Percentiles rank a stretch among this genome's conserved stretches.
Conservation (phyloP, 2,329 filamentous ascomycete genomes). For the Fusarium ambrosium region DNA sequence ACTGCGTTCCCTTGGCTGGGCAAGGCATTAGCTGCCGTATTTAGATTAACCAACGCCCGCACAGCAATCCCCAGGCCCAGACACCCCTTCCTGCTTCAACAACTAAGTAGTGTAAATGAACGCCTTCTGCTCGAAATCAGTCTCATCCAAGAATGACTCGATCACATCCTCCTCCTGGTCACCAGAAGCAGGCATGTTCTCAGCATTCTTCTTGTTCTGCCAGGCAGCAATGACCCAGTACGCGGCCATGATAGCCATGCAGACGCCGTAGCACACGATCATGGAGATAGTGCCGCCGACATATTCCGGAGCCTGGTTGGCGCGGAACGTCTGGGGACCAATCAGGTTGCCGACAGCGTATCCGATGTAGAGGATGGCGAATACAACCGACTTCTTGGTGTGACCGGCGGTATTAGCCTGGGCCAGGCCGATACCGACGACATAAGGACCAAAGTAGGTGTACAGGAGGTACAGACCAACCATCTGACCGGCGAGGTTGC, state of each 20-base stretch:
- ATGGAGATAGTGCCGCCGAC: conserved; percentile 26
- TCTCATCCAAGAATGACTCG: conserved; percentile 17
- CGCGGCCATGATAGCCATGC: conserved; percentile 10
- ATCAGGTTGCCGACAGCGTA: conserved; percentile 56
- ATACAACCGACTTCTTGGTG: conserved; percentile 57
- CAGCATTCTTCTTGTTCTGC: conserved; percentile 12
- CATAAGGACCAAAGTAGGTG: conserved; percentile 29
- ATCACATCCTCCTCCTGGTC: neutral
- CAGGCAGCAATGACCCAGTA: conserved; percentile 9
- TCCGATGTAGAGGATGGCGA: conserved; percentile 60
- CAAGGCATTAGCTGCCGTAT: neutral
- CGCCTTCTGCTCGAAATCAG: conserved; percentile 15
- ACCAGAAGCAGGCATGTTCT: neutral
- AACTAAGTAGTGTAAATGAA: conserved; percentile 16
- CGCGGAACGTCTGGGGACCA: conserved; percentile 55
- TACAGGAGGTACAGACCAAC: conserved; percentile 31
- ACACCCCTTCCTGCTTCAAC: neutral
- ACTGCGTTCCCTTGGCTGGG: neutral
- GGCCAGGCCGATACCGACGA: conserved; percentile 21
- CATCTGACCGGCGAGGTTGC: conserved; percentile 27
- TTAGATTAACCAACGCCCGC: neutral
- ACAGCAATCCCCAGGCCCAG: neutral
- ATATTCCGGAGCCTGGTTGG: conserved; percentile 52
- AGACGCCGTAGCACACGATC: conserved; percentile 27
- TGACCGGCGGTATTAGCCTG: conserved; percentile 51